phyloP scores from a whole-genome alignment of 2,329 filamentous ascomycete genomes.

The Fusarium bulbicola region DNA sequence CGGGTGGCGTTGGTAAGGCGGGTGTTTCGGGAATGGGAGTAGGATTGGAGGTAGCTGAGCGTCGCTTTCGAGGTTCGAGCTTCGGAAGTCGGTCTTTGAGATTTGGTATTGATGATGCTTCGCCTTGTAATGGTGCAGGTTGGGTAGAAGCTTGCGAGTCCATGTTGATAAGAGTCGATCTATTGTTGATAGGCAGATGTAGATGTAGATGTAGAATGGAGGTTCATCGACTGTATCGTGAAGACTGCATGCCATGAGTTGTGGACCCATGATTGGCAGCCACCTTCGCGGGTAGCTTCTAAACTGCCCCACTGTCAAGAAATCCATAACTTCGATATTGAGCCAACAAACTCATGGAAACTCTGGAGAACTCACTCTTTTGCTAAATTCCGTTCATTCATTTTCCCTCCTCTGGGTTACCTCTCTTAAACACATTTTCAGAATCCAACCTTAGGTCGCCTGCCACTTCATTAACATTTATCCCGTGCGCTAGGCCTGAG shows the following conservation, averaged over 20 bases:
- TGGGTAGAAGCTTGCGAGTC: constrained; percentile 34
- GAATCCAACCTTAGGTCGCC: not conserved
- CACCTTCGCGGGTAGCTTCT: constrained; percentile 12
- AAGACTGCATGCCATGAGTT: constrained; percentile 23
- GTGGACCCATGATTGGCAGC: constrained; percentile 22
- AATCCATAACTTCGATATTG: constrained; percentile 1
- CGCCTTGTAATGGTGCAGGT: constrained; percentile 9
- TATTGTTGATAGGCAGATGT: constrained; percentile 2
- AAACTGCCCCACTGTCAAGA: constrained; percentile 13
- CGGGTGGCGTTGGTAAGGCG: constrained; percentile 72
- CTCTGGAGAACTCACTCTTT: not conserved
- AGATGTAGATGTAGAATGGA: constrained; percentile 14
- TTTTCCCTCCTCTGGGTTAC: not conserved
- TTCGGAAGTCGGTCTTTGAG: constrained; percentile 69
- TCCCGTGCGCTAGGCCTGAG: constrained; percentile 13
- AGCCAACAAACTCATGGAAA: constrained; percentile 1
- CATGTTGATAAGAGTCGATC: constrained; percentile 34
- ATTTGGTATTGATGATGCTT: constrained; percentile 41
- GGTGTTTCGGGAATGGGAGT: constrained; percentile 80
- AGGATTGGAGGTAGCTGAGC: constrained; percentile 60
- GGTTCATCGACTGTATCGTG: not conserved
- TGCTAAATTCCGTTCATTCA: not conserved
- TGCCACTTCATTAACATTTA: not conserved
- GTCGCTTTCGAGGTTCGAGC: constrained; percentile 70
- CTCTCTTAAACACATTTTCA: too few species aligned